Percentiles rank a stretch among this genome's conserved stretches.
Conservation (phyloP, 2,329 filamentous ascomycete species). For the Verticillium longisporum region DNA sequence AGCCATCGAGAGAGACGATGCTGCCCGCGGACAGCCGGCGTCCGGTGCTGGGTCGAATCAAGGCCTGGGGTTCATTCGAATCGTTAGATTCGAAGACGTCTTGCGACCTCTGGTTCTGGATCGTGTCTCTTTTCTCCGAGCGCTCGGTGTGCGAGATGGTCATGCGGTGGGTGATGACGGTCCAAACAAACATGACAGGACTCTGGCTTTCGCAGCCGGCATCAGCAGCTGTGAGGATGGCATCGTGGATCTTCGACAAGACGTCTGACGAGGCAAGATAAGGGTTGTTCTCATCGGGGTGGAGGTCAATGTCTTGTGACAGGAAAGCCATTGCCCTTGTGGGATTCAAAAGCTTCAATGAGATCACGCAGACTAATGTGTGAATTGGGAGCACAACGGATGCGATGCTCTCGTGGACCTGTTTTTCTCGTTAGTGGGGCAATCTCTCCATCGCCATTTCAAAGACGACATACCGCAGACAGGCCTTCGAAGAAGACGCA, state of each 20-base stretch:
- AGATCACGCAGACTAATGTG: constrained; percentile 62
- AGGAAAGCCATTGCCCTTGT: constrained; percentile 49
- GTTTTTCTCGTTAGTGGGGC: neutral
- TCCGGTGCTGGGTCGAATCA: constrained; percentile 28
- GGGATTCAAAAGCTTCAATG: constrained; percentile 65
- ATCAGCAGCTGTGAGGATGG: constrained; percentile 56
- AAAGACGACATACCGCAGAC: constrained; percentile 32
- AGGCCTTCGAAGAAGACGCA: constrained; percentile 65
- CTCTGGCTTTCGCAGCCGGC: constrained; percentile 54
- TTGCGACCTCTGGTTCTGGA: constrained; percentile 51
- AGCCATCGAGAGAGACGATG: constrained; percentile 55
- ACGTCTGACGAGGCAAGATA: constrained; percentile 66
- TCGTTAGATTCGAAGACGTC: constrained; percentile 43
- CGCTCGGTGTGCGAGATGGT: constrained; percentile 55
- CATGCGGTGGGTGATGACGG: constrained; percentile 65
- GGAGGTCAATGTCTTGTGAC: constrained; percentile 39
- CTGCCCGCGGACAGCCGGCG: constrained; percentile 55
- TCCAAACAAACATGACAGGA: constrained; percentile 76
- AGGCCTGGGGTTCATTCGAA: constrained; percentile 21
- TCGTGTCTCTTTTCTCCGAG: constrained; percentile 52
- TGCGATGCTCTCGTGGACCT: constrained; percentile 31
- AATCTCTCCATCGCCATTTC: no score
- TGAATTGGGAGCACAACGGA: constrained; percentile 59
- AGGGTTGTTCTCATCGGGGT: constrained; percentile 36
- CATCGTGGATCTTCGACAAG: constrained; percentile 65